Conservation (phyloP, 441 rosid genomes). For the Pelargonium myrrhifolium region DNA sequence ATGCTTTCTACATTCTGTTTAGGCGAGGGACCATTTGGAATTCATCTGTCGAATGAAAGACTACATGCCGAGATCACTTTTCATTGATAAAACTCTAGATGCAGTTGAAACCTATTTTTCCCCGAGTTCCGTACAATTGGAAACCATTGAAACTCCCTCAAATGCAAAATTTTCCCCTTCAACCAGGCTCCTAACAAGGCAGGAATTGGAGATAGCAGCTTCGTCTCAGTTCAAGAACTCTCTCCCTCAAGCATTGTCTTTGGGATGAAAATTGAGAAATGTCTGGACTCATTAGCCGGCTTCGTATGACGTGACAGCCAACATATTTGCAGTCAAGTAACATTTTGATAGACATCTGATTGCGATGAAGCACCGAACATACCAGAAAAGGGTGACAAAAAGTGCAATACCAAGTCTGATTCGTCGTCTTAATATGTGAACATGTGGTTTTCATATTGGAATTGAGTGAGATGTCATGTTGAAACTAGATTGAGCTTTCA, state of each 20-base stretch:
- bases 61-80: conserved; percentile 46
- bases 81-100: conserved; percentile 46
- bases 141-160: conserved; percentile 20
- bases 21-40: conserved; percentile 64
- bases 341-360: no score
- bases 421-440: no score
- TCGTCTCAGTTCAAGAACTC: background rate
- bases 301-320: no score
- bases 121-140: conserved; percentile 30
- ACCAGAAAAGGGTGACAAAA: no score
- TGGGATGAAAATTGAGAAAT: background rate
- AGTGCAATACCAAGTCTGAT: no score
- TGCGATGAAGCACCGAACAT: no score
- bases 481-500: no score
- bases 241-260: background rate
- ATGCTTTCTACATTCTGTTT: background rate
- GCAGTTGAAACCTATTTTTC: conserved; percentile 48
- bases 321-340: no score
- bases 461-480: no score
- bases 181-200: conserved; percentile 38
- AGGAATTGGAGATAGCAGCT: conserved; percentile 45
- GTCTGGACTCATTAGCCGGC: no score
- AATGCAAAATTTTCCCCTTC: conserved; percentile 27
- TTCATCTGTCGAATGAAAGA: conserved; percentile 62
- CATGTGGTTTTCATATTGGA: no score